Conservation (phyloP, 1,284 basidiomycete species). For the Tremellales sp. region DNA sequence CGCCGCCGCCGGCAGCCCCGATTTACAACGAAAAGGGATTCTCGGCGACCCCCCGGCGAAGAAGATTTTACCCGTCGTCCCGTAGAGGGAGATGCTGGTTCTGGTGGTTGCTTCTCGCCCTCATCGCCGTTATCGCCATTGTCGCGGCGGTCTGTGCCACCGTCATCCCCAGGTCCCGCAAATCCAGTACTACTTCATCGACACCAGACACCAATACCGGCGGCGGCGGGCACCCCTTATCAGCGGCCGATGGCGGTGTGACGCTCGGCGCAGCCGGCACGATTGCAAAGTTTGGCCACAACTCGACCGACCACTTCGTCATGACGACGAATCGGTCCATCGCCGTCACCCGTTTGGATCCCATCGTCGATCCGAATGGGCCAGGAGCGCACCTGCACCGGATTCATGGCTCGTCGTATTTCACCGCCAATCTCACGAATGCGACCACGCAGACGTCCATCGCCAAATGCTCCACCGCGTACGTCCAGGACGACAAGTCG, state of each 20-base stretch:
- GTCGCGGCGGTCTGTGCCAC: slow-evolving; percentile 13
- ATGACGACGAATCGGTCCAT: slow-evolving; percentile 25
- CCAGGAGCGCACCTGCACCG: slow-evolving; percentile 18
- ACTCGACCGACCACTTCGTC: slow-evolving; percentile 26
- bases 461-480: slow-evolving; percentile 24
- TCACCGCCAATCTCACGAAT: slow-evolving; percentile 16
- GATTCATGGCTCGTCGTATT: slow-evolving; percentile 23
- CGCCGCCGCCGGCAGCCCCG: slow-evolving; percentile 11
- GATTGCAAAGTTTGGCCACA: slow-evolving; percentile 17
- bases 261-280: slow-evolving; percentile 18
- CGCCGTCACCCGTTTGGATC: slow-evolving; percentile 25
- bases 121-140: slow-evolving; percentile 14
- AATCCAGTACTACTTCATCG: slow-evolving; percentile 51
- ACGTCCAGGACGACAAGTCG: slow-evolving; percentile 28
- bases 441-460: slow-evolving; percentile 13
- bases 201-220: slow-evolving; percentile 30
- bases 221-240: slow-evolving; percentile 55
- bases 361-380: slow-evolving; percentile 21
- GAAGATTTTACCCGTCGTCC: slow-evolving; percentile 13
- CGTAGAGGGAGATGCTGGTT: slow-evolving; percentile 11
- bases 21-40: slow-evolving; percentile 9
- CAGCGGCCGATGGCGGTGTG: slow-evolving; percentile 42
- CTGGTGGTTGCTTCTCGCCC: slow-evolving; percentile 7
- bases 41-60: background rate
- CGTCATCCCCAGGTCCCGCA: slow-evolving; percentile 66